phyloP scores from a whole-genome alignment of 129 eudicot genomes.

The Tagetes erecta region DNA sequence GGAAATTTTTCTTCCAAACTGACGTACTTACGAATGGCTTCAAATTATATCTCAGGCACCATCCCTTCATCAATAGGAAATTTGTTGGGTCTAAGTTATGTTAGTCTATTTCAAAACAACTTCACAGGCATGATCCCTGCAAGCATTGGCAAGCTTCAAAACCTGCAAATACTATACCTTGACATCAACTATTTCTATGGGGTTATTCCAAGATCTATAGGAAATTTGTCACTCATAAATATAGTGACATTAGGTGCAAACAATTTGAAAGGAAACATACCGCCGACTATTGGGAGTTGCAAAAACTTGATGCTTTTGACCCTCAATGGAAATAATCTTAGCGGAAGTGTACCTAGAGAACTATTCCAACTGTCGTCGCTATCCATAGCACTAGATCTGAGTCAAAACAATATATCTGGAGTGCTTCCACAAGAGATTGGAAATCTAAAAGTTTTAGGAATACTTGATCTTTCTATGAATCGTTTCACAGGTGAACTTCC shows the following conservation, averaged over 20 bases:
- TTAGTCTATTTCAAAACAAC: not conserved
- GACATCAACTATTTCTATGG: slow-evolving; percentile 6
- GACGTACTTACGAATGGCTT: not conserved
- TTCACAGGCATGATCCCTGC: slow-evolving; percentile 22
- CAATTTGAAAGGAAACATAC: slow-evolving; percentile 26
- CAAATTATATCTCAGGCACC: slow-evolving; percentile 2
- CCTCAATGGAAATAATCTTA: slow-evolving; percentile 12
- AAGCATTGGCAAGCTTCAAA: slow-evolving; percentile 13
- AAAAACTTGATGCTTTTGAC: not conserved
- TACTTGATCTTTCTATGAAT: slow-evolving; percentile 24
- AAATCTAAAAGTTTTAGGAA: not conserved
- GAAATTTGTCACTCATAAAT: slow-evolving; percentile 19
- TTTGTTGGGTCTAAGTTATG: not conserved
- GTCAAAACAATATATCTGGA: slow-evolving; percentile 25
- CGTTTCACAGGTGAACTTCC: slow-evolving; percentile 30
- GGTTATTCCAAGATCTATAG: slow-evolving; percentile 19
- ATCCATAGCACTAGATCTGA: slow-evolving; percentile 19
- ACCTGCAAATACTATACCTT: not conserved
- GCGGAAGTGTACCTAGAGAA: slow-evolving; percentile 21
- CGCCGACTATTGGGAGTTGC: slow-evolving; percentile 23
- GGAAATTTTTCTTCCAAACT: slow-evolving; percentile 25
- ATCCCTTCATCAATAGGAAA: slow-evolving; percentile 21
- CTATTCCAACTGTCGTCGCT: slow-evolving; percentile 24
- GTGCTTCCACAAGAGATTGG: slow-evolving; percentile 27
- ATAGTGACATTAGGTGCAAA: not conserved